Evolutionary conservation across 1,284 basidiomycete species (phyloP).

Genomic region (Austroboletus rostrupii): DNA sequence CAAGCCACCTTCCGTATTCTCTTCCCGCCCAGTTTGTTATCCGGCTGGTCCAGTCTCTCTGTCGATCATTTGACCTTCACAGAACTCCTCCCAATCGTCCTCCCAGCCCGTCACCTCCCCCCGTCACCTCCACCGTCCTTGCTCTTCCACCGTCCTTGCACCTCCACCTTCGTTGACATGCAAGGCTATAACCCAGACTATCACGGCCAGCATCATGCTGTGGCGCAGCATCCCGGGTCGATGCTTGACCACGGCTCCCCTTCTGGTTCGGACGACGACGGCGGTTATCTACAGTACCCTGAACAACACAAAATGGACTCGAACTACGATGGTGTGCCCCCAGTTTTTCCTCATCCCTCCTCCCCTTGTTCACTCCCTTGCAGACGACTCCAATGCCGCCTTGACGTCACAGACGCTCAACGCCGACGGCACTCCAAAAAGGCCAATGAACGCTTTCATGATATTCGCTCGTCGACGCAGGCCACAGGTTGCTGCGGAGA

Average conservation of each 20-base stretch:
- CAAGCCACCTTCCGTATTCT: constrained; percentile 12
- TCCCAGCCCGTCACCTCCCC: constrained; percentile 1
- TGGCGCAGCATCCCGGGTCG: constrained; percentile 27
- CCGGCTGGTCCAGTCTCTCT: constrained; percentile 13
- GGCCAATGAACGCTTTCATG: constrained; percentile 89
- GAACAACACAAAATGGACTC: constrained; percentile 38
- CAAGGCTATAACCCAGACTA: constrained; percentile 22
- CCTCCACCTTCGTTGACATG: constrained; percentile 24
- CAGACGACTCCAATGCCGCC: constrained; percentile 49
- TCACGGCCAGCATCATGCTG: constrained; percentile 15
- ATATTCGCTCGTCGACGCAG: constrained; percentile 79
- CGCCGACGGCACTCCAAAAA: constrained; percentile 78
- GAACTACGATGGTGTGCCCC: constrained; percentile 40
- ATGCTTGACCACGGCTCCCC: constrained; percentile 41
- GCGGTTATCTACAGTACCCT: constrained; percentile 27
- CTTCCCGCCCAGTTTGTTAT: constrained; percentile 29
- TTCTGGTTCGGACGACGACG: constrained; percentile 49
- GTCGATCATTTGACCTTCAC: constrained; percentile 28
- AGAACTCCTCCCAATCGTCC: constrained; percentile 7
- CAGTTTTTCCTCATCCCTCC: constrained; percentile 8
- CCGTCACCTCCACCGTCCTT: constrained; percentile 1
- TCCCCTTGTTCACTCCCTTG: constrained; percentile 12
- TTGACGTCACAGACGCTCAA: constrained; percentile 75
- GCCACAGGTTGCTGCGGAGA: constrained; percentile 75
- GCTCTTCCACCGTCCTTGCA: constrained; percentile 4